These are phyloP conservation scores for Brassica balearica DNA, from an alignment of 441 rosid species.

Conservation along the genomic window DNA sequence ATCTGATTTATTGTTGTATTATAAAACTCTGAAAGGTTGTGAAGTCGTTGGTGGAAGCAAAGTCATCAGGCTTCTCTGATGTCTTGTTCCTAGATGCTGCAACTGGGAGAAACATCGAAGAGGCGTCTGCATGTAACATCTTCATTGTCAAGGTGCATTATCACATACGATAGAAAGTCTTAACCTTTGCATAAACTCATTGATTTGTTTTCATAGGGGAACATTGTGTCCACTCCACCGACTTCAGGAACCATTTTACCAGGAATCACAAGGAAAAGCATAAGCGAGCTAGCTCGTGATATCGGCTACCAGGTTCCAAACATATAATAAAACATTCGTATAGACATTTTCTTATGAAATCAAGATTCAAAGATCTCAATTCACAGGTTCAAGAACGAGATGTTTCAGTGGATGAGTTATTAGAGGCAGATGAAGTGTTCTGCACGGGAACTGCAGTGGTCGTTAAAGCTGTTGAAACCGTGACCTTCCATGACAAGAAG, in stretches of 20 bases:
- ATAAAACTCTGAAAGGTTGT: constrained; percentile 46
- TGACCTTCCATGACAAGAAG: constrained; percentile 55
- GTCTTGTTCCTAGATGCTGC: constrained; percentile 67
- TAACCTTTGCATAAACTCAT: background rate
- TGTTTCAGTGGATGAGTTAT: constrained; percentile 46
- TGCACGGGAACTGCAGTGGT: constrained; percentile 57
- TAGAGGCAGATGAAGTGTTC: constrained; percentile 56
- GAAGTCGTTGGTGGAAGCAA: constrained; percentile 58
- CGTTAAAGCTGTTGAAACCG: constrained; percentile 49
- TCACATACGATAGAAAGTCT: background rate
- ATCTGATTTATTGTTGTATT: background rate
- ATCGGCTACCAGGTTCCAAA: constrained; percentile 49
- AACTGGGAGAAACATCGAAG: constrained; percentile 65
- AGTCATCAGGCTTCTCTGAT: constrained; percentile 64
- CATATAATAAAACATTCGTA: background rate
- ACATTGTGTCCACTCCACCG: constrained; percentile 60
- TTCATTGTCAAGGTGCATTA: constrained; percentile 63
- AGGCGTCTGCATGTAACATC: constrained; percentile 69
- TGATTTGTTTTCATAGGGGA: constrained; percentile 48
- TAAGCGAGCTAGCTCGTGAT: constrained; percentile 55
- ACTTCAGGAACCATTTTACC: constrained; percentile 65
- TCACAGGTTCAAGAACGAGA: constrained; percentile 52
- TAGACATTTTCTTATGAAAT: background rate
- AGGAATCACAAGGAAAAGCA: constrained; percentile 65
- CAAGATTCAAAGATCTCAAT: no score